Evolutionary conservation across 2,329 filamentous ascomycete species (phyloP), one percentile per base, ranked within the genome.

Genomic region (Calycina herbarum): DNA sequence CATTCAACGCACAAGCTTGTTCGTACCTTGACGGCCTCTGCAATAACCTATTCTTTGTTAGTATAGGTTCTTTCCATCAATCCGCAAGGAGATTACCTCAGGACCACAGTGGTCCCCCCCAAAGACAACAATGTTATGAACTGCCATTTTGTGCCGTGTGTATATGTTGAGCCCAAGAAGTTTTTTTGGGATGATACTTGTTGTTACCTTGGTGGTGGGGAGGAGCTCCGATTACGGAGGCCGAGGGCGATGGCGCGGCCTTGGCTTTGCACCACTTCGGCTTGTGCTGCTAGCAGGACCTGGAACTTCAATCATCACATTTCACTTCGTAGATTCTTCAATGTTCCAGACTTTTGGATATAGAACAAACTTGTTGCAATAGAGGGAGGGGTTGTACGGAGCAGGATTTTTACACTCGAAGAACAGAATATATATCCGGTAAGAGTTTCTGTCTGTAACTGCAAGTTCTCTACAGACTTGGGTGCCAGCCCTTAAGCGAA

Each of bases 71-170:
- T n/a, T 60, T 59, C 45, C 11, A 62, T 62, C 38, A 38, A 27
- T 38, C 8, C n/a, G 6, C 48, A 51, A 13, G 17, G 24, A 42
- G 45, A 45, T 73, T 79, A 93, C 91, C 87, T 96, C 92, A 1
- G 92, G 92, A 77, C 92, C 92, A 75, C 89, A 92, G 79, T 95
- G 91, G 82, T 96, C 93, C 75, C 91, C 91, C 62, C 79, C 90
- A 77, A 94, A 92, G 66, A 94, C 90, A 68, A 94, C 91, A 77
- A 94, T 90, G 70, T 92, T 92, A 77, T 87, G 89, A 61, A 85
- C 83, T 71, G 88, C 79, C 90, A 93, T 93, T 66, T 73, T 83
- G 67, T 45, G 54, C 29, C 33, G 20, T 15, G 40, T 51, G 31
- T 51, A n/a, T 54, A 51, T 51, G 45, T 51, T 51, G n/a, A 51